Conservation (phyloP, 2,329 filamentous ascomycete species). For the Alternaria ethzedia region DNA sequence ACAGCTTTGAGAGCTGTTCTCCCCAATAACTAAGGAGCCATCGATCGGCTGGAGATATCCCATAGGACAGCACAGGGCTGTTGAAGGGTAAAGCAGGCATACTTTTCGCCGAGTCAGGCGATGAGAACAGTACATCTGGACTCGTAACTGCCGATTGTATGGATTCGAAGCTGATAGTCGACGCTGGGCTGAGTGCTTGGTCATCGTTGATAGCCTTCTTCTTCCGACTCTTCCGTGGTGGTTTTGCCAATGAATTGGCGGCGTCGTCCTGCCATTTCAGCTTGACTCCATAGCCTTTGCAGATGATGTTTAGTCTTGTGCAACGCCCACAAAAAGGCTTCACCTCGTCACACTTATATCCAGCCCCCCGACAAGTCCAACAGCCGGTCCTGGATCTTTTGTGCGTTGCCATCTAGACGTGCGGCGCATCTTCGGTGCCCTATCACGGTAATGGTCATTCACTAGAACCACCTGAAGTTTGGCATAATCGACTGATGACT, state of each 20-base stretch:
- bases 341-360: conserved; percentile 43
- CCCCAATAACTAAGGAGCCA: conserved; percentile 39
- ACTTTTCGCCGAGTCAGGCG: conserved; percentile 15
- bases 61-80: conserved; percentile 9
- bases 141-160: conserved; percentile 7
- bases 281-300: conserved; percentile 39
- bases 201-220: conserved; percentile 14
- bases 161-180: conserved; percentile 20
- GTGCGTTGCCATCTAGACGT: conserved; percentile 25
- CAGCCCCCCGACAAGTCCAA: conserved; percentile 42
- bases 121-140: conserved; percentile 2
- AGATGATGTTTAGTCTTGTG: conserved; percentile 34
- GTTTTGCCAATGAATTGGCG: conserved; percentile 15
- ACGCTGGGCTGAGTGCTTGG: conserved; percentile 19
- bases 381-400: conserved; percentile 40
- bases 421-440: conserved; percentile 10
- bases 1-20: conserved; percentile 30
- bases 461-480: background rate
- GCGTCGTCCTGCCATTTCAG: conserved; percentile 37
- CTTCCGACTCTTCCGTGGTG: conserved; percentile 22
- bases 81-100: conserved; percentile 10
- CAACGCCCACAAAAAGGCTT: conserved; percentile 39
- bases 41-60: conserved; percentile 26
- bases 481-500: background rate
- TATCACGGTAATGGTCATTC: background rate